Percentiles rank a stretch among this genome's conserved stretches.
Conservation (phyloP, 1,284 basidiomycete species). For the Cryptococcus sp. region DNA sequence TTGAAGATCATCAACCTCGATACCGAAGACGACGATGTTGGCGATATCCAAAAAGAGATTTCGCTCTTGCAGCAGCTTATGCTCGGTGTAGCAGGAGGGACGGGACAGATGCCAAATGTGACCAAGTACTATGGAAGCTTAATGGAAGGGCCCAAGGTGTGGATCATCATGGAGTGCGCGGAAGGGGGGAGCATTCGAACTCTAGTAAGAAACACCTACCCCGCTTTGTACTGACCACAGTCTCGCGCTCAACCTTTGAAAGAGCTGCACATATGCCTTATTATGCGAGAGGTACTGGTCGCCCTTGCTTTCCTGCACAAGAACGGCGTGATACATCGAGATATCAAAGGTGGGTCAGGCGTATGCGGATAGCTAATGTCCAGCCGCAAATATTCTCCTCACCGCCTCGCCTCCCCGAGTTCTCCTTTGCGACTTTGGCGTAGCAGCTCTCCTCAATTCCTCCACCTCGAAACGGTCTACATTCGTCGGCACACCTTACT, state of each 20-base stretch:
- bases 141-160: constrained; percentile 88
- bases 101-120: constrained; percentile 57
- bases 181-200: constrained; percentile 92
- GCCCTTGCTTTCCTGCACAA: constrained; percentile 86
- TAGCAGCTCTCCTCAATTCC: constrained; percentile 84
- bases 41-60: constrained; percentile 94
- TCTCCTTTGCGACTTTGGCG: constrained; percentile 94
- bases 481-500: constrained; percentile 91
- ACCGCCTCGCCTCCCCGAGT: constrained; percentile 74
- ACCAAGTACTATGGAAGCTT: constrained; percentile 95
- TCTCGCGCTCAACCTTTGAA: constrained; percentile 77
- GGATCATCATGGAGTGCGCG: constrained; percentile 99
- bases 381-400: constrained; percentile 86
- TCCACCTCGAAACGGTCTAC: constrained; percentile 86
- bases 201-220: constrained; percentile 51
- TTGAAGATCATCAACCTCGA: constrained; percentile 99
- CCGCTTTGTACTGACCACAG: constrained; percentile 55
- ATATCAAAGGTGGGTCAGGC: constrained; percentile 65
- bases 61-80: constrained; percentile 79
- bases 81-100: constrained; percentile 30
- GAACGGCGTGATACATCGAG: constrained; percentile 89
- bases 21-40: constrained; percentile 92
- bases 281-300: constrained; percentile 81
- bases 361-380: neutral
- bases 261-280: constrained; percentile 82